phyloP scores from a whole-genome alignment of 306 rosid species.

The Pterocarpus macrocarpus region DNA sequence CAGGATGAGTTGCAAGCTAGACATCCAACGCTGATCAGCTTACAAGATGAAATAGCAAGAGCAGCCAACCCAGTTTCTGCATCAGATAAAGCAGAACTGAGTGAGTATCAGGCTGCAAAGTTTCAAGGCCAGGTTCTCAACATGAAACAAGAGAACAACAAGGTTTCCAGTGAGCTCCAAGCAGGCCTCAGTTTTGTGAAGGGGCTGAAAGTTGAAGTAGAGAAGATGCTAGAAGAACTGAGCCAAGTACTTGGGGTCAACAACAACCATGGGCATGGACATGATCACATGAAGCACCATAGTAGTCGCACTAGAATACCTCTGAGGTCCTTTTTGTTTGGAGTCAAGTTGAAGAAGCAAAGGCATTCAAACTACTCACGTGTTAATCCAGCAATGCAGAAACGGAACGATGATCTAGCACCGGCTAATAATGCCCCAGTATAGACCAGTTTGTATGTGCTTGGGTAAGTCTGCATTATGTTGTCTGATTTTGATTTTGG shows the following conservation, averaged over 20 bases:
- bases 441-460: constrained; percentile 29
- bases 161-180: constrained; percentile 70
- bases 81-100: constrained; percentile 50
- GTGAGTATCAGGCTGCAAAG: constrained; percentile 81
- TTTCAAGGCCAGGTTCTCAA: constrained; percentile 93
- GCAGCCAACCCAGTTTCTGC: constrained; percentile 48
- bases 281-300: constrained; percentile 48
- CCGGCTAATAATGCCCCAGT: constrained; percentile 35
- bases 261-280: not conserved
- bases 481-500: constrained; percentile 15
- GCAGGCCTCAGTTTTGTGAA: constrained; percentile 66
- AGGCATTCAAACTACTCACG: constrained; percentile 67
- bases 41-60: constrained; percentile 78
- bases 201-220: constrained; percentile 62
- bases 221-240: constrained; percentile 63
- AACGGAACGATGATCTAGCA: constrained; percentile 56
- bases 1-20: constrained; percentile 77
- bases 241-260: constrained; percentile 62
- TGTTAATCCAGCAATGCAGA: constrained; percentile 61
- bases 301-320: constrained; percentile 65
- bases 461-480: constrained; percentile 6
- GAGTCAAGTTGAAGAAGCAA: constrained; percentile 77
- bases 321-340: constrained; percentile 84
- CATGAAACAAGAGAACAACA: constrained; percentile 83
- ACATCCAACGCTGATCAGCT: constrained; percentile 62